Base-by-base conservation (phyloP, 2,329 filamentous ascomycete genomes). In the Trichoderma sp. region DNA sequence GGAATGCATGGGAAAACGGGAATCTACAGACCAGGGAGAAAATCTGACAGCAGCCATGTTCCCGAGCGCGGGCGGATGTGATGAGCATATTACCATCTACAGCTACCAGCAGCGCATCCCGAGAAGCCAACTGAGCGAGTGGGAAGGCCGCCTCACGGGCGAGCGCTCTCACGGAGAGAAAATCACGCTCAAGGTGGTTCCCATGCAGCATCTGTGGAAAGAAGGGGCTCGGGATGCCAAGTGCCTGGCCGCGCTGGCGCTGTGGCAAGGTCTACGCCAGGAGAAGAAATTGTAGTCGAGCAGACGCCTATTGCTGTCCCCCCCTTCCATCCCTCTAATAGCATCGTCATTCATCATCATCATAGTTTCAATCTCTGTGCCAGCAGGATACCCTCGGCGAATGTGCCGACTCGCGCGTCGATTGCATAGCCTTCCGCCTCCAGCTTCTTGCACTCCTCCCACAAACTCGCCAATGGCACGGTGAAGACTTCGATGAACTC, bases 401-500 rank as follows among this genome's bases (percentile, higher is more conserved):
- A 79, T 5, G 90, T 92, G 1, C 90, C 92, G 2, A 94, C 89
- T 45, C 92, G 83, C 6, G 91, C 91, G 78, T 95, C 92, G 71
- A 95, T 92, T 1, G 90, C 92, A 77, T 87, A 93, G 0, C 92
- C 92, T 70, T 92, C 82, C 2, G 80, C 80, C 74, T 93, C 91
- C 1, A 93, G 81, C 70, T 78, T 84, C 76, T 87, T 87, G 75
- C 89, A 89, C 74, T 90, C 88, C 0, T 83, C 83, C 81, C 90
- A 93, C 45, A 94, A 77, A 15, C 84, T 81, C 22, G 78, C 80
- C 52, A 94, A 75, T 6, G 88, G 89, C 8, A 92, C 83, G 9
- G 86, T 87, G 73, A 94, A 94, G 37, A 89, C 89, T 76, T 94
- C 91, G 74, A 94, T 94, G 75, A 93, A 94, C 79, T 94, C 92